Conservation (phyloP, 2,329 filamentous ascomycete species). For the Thielaviopsis ethacetica region DNA sequence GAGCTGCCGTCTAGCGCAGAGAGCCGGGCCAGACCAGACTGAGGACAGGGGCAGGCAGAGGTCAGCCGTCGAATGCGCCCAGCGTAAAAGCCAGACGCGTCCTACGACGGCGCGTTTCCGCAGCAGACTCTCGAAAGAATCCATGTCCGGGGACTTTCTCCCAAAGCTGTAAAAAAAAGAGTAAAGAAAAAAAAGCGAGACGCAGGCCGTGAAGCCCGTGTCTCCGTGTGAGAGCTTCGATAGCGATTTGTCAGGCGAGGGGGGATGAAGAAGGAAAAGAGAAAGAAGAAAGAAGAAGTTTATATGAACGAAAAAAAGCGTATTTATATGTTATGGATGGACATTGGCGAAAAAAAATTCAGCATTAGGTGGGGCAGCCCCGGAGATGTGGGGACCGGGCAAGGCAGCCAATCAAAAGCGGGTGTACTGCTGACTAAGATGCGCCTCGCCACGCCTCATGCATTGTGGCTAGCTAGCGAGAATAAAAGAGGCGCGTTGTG, state of each 20-base stretch:
- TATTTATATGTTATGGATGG: too few species aligned
- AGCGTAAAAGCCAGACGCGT: constrained; percentile 29
- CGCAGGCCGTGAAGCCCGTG: constrained; percentile 2
- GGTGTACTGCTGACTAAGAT: background rate
- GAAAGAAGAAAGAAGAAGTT: constrained; percentile 13
- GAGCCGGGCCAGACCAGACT: constrained; percentile 7
- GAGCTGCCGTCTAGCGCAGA: background rate
- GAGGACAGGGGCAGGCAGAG: constrained; percentile 19
- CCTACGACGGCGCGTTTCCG: constrained; percentile 99
- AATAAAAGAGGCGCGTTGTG: background rate
- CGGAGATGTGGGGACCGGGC: too few species aligned
- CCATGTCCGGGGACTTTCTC: constrained; percentile 99
- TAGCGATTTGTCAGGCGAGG: constrained; percentile 99
- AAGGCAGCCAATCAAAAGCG: background rate
- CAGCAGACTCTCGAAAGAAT: constrained; percentile 27
- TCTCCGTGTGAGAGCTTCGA: constrained; percentile 96
- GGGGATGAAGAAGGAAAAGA: constrained; percentile 37
- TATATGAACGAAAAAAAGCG: background rate
- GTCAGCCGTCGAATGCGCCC: constrained; percentile 21
- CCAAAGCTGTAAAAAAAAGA: constrained; percentile 53
- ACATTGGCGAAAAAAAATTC: background rate
- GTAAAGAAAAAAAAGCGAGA: constrained; percentile 15
- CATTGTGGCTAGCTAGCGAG: background rate
- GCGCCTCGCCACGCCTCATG: background rate
- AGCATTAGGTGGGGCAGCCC: background rate